Base-by-base conservation (phyloP, 169 alveolate genomes). In the Cryptosporidium andersoni region DNA sequence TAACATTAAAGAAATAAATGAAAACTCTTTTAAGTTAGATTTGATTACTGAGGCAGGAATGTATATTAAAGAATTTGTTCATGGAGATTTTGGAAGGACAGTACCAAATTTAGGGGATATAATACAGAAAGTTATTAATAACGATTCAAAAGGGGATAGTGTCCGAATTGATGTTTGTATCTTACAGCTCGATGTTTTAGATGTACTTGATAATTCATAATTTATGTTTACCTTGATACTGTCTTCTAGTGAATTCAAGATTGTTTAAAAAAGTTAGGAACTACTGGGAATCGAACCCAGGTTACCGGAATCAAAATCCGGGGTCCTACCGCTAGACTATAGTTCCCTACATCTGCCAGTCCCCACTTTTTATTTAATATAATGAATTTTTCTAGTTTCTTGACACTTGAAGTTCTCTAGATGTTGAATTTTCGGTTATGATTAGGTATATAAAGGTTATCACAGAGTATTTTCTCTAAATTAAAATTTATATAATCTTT, bases 11-110 rank as follows among this genome's bases (percentile, higher is more conserved):
- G 82, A 81, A 63, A 65, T 95, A 40, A 94, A 92, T 89, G 80
- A 88, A 45, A 96, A 95, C 88, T 93, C 90, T 91, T 89, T 94
- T 81, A 90, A 90, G 36, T 82, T 95, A 60, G 89, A 91, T 82
- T 88, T 95, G 16, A 81, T 91, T 51, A 88, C 97, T 2, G 91
- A 94, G 3, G 95, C 96, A 36, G 97, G 97, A 6, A 95, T 96
- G 68, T 95, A 95, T 74, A 91, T 95, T 14, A 95, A 95, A 90
- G 97, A 95, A 89, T 94, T 95, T 66, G 95, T 95, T 53, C 95
- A 94, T 90, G 95, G 97, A 42, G 97, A 95, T 88, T 74, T 94
- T 51, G 96, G 96, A 56, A 92, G 97, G 68, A 95, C 97, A 36
- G 62, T 62, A 1, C 97, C 97, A 34, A 93, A 91, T 66, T 63